Evolutionary conservation across 2,329 filamentous ascomycete species (phyloP), one percentile per base, ranked within the genome.

Genomic region (Paracamarosporium sp.): DNA sequence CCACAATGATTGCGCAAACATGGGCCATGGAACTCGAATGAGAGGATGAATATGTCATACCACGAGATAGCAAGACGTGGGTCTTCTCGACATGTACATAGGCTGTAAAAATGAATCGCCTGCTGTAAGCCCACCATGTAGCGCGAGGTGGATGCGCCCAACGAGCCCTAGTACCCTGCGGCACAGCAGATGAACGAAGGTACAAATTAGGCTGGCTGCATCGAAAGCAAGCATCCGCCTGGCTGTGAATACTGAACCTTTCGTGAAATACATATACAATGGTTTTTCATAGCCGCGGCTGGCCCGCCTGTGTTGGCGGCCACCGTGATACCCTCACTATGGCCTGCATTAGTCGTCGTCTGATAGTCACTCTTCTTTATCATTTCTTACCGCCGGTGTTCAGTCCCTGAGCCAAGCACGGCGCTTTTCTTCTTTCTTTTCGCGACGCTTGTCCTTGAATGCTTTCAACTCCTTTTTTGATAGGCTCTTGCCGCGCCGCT

Each of bases 401-500:
- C 80, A 97, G 78, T 97, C 93, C 69, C 88, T 83, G 70, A 98
- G 78, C 92, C 95, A 99, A 9, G 93, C 94, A 63, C 93, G 83
- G 60, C 93, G 85, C 80, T 97, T 98, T 81, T 97, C 93, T 75
- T 97, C 93, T 79, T 98, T 98, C 80, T 88, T 92, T 43, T 91
- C 91, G 60, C 88, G 86, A 61, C 93, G 84, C 85, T 96, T 97
- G 76, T 96, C 90, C 78, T 93, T 95, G 80, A 94, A 97, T 55
- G 89, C 88, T 80, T 96, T 94, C 63, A 99, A 80, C 79, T 99
- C 92, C 60, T 90, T 83, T 82, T 94, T 96, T 55, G 81, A 90
- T 24, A 94, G 83, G 78, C 92, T 93, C 85, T 95, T 93, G 53
- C 88, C 88, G 56, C 90, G 88, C 54, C 95, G 85, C 81, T 99